Evolutionary conservation across 331 rosid species (phyloP).

Genomic region (Prunus yedoensis): DNA sequence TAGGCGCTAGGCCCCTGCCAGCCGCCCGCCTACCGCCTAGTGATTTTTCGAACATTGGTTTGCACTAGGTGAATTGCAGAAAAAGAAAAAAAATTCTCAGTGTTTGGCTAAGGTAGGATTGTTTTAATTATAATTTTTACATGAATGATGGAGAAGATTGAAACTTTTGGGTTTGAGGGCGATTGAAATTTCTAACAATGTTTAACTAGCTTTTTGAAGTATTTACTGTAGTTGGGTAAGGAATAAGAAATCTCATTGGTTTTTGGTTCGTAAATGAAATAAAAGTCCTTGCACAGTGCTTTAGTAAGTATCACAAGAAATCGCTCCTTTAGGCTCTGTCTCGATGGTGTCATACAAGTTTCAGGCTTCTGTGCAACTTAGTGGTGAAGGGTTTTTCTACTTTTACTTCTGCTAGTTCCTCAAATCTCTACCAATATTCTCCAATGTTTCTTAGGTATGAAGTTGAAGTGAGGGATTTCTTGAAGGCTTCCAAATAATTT

Average conservation of each 20-base stretch:
- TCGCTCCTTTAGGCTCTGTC: not conserved
- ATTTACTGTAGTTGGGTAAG: not conserved
- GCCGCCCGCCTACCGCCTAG: too few species aligned
- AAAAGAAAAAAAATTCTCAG: too few species aligned
- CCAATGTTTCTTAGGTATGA: not conserved
- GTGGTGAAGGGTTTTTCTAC: slow-evolving; percentile 20
- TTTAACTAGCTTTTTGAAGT: not conserved
- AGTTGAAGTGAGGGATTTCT: not conserved
- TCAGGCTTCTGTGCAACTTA: slow-evolving; percentile 7
- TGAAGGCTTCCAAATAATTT: not conserved
- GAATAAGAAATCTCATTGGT: not conserved
- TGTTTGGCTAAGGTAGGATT: not conserved
- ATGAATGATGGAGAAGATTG: not conserved
- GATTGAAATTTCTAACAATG: not conserved
- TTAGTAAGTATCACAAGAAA: not conserved
- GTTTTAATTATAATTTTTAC: not conserved
- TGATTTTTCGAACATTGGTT: too few species aligned
- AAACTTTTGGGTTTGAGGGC: not conserved
- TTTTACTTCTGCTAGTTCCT: slow-evolving; percentile 29
- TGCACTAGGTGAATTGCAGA: not conserved
- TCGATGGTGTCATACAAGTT: not conserved
- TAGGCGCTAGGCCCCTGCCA: too few species aligned
- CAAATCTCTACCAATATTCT: not conserved
- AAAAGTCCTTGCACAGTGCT: not conserved
- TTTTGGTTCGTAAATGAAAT: not conserved